phyloP scores from a whole-genome alignment of 495 filamentous ascomycete genomes.

The Aspergillus steynii region DNA sequence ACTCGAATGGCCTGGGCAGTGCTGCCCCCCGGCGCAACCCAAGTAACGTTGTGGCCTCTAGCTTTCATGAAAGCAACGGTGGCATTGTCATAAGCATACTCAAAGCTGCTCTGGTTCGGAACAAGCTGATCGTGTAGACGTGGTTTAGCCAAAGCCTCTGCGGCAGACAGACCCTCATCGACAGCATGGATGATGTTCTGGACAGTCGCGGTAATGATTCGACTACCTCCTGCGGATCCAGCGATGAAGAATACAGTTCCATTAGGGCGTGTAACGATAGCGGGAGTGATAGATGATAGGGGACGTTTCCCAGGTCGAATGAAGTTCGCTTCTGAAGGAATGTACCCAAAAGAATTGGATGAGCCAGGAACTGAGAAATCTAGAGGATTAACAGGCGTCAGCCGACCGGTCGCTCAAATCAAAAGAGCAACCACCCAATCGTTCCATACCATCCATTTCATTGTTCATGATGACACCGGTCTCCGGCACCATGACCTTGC shows the following conservation, averaged over 20 bases:
- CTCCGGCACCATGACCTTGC: constrained; percentile 72
- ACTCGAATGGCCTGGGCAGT: constrained; percentile 71
- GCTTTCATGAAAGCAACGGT: constrained; percentile 64
- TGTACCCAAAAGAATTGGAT: constrained; percentile 78
- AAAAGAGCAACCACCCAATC: too few relatives aligned
- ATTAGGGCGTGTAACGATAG: constrained; percentile 70
- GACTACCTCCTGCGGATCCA: constrained; percentile 81
- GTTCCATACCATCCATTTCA: constrained; percentile 76
- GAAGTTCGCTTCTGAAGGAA: constrained; percentile 78
- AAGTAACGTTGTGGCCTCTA: constrained; percentile 73
- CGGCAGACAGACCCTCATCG: constrained; percentile 58
- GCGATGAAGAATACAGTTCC: constrained; percentile 66
- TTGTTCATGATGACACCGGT: constrained; percentile 89
- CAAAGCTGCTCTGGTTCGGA: constrained; percentile 68
- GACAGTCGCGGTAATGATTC: constrained; percentile 82
- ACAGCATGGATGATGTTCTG: constrained; percentile 75
- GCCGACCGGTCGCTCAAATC: background rate
- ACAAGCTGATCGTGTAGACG: constrained; percentile 82
- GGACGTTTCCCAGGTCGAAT: constrained; percentile 80
- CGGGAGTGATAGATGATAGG: constrained; percentile 74
- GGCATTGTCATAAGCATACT: constrained; percentile 66
- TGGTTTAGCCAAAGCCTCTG: constrained; percentile 63
- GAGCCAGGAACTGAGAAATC: constrained; percentile 76
- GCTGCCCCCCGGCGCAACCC: constrained; percentile 62
- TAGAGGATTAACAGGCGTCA: constrained; percentile 10